Percentiles rank a stretch among this genome's conserved stretches.
Evolutionary conservation across 371 early-diverging fungal genomes (phyloP).

Genomic region (Cokeromyces recurvatus): DNA sequence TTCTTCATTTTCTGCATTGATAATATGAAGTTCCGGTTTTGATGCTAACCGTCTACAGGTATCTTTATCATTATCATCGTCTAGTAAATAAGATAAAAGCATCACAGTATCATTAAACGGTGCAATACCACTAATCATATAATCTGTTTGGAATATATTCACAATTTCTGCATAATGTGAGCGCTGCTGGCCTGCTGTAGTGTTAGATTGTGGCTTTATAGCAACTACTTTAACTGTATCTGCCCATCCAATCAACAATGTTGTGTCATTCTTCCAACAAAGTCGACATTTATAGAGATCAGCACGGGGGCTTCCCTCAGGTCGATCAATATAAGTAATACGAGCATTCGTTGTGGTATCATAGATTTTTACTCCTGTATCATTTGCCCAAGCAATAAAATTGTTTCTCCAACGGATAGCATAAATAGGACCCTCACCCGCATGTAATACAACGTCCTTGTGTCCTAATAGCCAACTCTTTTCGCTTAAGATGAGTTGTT

Average conservation of each 20-base stretch:
- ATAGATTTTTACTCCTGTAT: conserved; percentile 82
- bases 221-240: conserved; percentile 82
- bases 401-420: conserved; percentile 79
- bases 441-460: conserved; percentile 71
- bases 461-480: conserved; percentile 59
- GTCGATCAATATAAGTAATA: conserved; percentile 82
- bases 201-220: conserved; percentile 46
- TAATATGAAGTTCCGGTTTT: conserved; percentile 88
- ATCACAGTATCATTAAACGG: conserved; percentile 74
- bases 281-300: conserved; percentile 86
- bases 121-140: conserved; percentile 84
- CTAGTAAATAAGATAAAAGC: conserved; percentile 67
- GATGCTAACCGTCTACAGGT: conserved; percentile 39
- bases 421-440: conserved; percentile 87
- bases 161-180: conserved; percentile 73
- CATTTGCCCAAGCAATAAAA: conserved; percentile 92
- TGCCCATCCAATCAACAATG: conserved; percentile 91
- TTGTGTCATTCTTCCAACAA: conserved; percentile 77
- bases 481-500: conserved; percentile 77
- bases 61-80: neutral
- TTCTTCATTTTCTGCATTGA: conserved; percentile 74
- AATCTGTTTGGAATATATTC: conserved; percentile 82
- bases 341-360: conserved; percentile 66
- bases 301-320: conserved; percentile 73
- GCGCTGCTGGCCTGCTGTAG: conserved; percentile 49